Base-by-base conservation (phyloP, 1,139 yeast species). In the Geotrichum bryndzae region DNA sequence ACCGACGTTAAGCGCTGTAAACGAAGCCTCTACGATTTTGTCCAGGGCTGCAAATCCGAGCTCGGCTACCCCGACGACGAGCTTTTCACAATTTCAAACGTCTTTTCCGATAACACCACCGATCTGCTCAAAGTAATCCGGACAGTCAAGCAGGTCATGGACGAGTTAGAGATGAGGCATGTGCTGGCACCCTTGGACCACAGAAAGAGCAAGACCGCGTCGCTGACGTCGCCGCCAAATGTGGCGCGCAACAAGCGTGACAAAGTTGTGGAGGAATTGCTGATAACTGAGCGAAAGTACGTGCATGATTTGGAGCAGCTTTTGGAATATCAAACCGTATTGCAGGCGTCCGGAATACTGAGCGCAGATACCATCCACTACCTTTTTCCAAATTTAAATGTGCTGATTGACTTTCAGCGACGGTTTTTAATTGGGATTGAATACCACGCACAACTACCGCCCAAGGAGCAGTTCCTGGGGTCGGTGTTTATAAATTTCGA, bases 361-460 rank as follows among this genome's bases (percentile, higher is more conserved):
- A 83, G 92, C 6, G 84, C 86, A 22, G 98, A 92, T 68, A 90
- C 88, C 66, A 81, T 91, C 59, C 92, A 90, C 73, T 81, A 82
- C 71, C 75, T 94, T 53, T 90, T 94, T 73, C 98, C 99, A n/a
- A 90, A 90, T 72, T 76, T 94, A 63, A 82, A 83, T 64, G 91
- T 87, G 66, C 85, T 94, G 54, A 83, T 94, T 57, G 99, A 94
- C 74, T 91, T 92, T 73, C 98, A 94, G 77, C 83, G 98, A 70
- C 81, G 97, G 67, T 87, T 94, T 63, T 77, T 94, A 62, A 85
- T 90, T 58, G 96, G 97, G 0, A 76, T 92, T 64, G 99, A 94
- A 76, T 89, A 94, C 70, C 92, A 92, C 74, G 86, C 91, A 5
- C 80, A 84, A 53, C 87, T 88, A 3, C 89, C 92, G 4, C 82